These are phyloP conservation scores for Dissophora ornata DNA, from an alignment of 192 early-diverging fungal genomes.

Conservation along the genomic window DNA sequence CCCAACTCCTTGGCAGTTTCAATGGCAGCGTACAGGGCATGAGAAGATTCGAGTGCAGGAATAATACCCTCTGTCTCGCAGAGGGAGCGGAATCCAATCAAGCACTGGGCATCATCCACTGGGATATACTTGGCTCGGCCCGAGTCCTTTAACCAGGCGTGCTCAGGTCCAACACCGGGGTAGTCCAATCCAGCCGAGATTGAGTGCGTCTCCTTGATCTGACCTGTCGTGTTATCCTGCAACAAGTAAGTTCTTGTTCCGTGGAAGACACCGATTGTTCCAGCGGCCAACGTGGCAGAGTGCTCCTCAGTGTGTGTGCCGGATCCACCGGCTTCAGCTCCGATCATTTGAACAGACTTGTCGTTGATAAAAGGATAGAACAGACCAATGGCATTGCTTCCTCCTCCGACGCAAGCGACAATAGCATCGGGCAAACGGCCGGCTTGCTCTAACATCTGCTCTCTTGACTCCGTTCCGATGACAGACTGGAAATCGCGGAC, in stretches of 20 bases:
- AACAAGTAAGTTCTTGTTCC: slow-evolving; percentile 95
- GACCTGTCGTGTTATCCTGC: slow-evolving; percentile 93
- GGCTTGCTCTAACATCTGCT: slow-evolving; percentile 83
- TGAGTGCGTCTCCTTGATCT: slow-evolving; percentile 95
- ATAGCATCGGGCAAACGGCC: slow-evolving; percentile 92
- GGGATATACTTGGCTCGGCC: slow-evolving; percentile 85
- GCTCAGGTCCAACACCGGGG: slow-evolving; percentile 98
- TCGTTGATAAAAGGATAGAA: slow-evolving; percentile 96
- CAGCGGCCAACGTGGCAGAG: slow-evolving; percentile 88
- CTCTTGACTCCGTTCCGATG: slow-evolving; percentile 91
- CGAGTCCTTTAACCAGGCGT: slow-evolving; percentile 89
- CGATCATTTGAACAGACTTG: slow-evolving; percentile 84
- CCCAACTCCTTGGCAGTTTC: slow-evolving; percentile 80
- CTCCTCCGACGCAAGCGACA: slow-evolving; percentile 97
- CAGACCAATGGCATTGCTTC: slow-evolving; percentile 97
- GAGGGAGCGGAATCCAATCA: slow-evolving; percentile 84
- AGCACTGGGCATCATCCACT: slow-evolving; percentile 85
- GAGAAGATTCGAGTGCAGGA: slow-evolving; percentile 95
- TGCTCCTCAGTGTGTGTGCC: slow-evolving; percentile 86
- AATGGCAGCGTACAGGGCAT: slow-evolving; percentile 87
- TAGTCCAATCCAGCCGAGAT: slow-evolving; percentile 98
- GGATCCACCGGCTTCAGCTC: slow-evolving; percentile 95
- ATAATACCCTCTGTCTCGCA: slow-evolving; percentile 90
- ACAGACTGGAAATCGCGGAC: slow-evolving; percentile 99
- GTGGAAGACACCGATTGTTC: slow-evolving; percentile 93